Evolutionary conservation across 163 green algal species (phyloP), one percentile per base, ranked within the genome.

Genomic region (Volvox carteri): DNA sequence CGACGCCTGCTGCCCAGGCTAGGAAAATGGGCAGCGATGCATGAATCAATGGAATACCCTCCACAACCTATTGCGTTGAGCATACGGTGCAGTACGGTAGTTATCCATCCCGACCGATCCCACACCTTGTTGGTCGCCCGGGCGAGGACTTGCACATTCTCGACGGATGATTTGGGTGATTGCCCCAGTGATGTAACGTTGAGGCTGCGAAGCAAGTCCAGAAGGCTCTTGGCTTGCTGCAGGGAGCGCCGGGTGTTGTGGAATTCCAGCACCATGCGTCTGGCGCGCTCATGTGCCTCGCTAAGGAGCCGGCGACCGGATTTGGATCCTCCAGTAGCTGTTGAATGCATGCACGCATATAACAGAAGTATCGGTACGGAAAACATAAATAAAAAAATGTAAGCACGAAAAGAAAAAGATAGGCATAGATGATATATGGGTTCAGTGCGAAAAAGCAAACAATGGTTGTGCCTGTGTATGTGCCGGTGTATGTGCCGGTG

Each of bases 241-340:
- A 86, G 14, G 5, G 30, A 52, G 44, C 79, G 79, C 16, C 62
- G 60, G 3, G 79, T 86, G 41, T 48, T 30, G 44, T 86, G 79
- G 62, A 52, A 86, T 4, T 78, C 60, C 41, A 86, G 79, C 39
- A 86, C 50, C 79, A 86, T 78, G 60, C 79, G 79, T 9, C 79
- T 60, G 19, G 62, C 79, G 6, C 0, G 3, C 39, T 44, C 12
- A 25, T 86, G 42, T 1, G 23, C 21, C 79, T 86, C 79, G 4
- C 30, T 78, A n/a, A 86, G 79, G 4, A 42, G 42, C 19, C 60
- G 79, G 60, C 79, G 60, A 12, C 62, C n/a, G 44, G 21, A 14
- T n/a, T 11, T 37, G 16, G 18, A 7, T 0, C 25, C 48, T 0
- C 8, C 30, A 33, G 23, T 41, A 21, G n/a, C 41, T 1, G 11